Conservation (phyloP, 108 stramenopile genomes). For the Nitzschia palea region DNA sequence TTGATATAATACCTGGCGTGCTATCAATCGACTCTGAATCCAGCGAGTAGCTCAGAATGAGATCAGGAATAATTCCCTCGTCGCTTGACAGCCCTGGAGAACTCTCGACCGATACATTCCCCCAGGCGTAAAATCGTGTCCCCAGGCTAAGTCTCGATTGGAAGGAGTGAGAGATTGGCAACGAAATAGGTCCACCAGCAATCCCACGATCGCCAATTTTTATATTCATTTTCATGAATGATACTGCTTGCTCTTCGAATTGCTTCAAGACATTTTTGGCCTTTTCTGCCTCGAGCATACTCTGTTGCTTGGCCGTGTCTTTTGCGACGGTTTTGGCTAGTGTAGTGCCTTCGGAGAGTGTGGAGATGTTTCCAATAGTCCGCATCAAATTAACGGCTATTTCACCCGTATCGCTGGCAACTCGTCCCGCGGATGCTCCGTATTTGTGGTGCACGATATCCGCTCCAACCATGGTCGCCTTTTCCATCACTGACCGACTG, state of each 20-base stretch:
- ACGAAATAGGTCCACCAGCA: too few species aligned
- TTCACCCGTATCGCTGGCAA: slow-evolving; percentile 36
- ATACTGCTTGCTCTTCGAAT: slow-evolving; percentile 13
- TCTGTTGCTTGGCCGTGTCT: slow-evolving; percentile 29
- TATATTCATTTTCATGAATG: neutral
- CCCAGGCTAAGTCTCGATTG: too few species aligned
- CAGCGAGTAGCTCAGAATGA: too few species aligned
- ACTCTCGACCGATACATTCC: too few species aligned
- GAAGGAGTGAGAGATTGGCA: too few species aligned
- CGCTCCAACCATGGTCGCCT: slow-evolving; percentile 30
- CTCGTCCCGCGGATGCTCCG: slow-evolving; percentile 41
- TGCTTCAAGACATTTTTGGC: slow-evolving; percentile 1
- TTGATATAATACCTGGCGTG: too few species aligned
- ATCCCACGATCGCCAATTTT: too few species aligned
- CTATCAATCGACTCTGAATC: too few species aligned
- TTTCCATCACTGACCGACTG: slow-evolving; percentile 21
- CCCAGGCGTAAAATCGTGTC: too few species aligned
- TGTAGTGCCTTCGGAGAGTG: neutral
- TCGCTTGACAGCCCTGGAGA: too few species aligned
- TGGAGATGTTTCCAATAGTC: slow-evolving; percentile 27
- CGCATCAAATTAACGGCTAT: slow-evolving; percentile 38
- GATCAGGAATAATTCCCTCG: too few species aligned
- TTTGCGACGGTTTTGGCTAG: slow-evolving; percentile 33
- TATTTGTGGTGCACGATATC: slow-evolving; percentile 46
- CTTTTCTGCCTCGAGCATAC: slow-evolving; percentile 21